Base-by-base conservation (phyloP, 768 basidiomycete genomes). In the Calocera cornea region DNA sequence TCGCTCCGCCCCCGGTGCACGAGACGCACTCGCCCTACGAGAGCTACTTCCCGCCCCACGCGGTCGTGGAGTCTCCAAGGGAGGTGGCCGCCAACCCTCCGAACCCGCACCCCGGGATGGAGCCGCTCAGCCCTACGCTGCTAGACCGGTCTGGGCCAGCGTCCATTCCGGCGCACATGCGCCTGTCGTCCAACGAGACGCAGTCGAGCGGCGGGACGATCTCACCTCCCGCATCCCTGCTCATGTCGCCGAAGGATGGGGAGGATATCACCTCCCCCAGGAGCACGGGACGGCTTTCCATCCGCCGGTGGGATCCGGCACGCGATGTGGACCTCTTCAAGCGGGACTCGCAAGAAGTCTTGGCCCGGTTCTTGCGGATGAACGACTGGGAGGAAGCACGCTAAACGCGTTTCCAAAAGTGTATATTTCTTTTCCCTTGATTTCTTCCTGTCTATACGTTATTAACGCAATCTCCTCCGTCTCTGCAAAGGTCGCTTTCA, bases 281-380 rank as follows among this genome's bases (percentile, higher is more conserved):
- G 10, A 16, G 54, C 31, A 60, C 5, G 54, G 16, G 41, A 63
- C 71, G 60, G 47, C 70, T 69, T 27, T 73, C 82, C 24, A 83
- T 82, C 1, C 83, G 91, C 24, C 87, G 89, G 2, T 95, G 89
- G 86, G 92, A 94, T 74, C 92, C 92, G 19, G 86, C 86, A 11
- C 86, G 92, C 24, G 88, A 87, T 49, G 86, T 94, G 1, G 92
- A 95, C 68, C 72, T 89, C 41, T 92, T 94, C 78, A 94, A 92
- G 76, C 84, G 84, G 65, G 88, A 88, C 16, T 92, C 91, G 1
- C 92, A 95, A 75, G 89, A 94, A 72, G 90, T 93, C 29, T 80
- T 95, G 33, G 84, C 88, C 11, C 81, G 89, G 63, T 93, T 95
- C 76, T 78, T 93, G 78, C 87, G 84, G 73, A 86, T 88, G 83